Base-by-base conservation (phyloP, 2,329 filamentous ascomycete species). In the Mycogone perniciosa region DNA sequence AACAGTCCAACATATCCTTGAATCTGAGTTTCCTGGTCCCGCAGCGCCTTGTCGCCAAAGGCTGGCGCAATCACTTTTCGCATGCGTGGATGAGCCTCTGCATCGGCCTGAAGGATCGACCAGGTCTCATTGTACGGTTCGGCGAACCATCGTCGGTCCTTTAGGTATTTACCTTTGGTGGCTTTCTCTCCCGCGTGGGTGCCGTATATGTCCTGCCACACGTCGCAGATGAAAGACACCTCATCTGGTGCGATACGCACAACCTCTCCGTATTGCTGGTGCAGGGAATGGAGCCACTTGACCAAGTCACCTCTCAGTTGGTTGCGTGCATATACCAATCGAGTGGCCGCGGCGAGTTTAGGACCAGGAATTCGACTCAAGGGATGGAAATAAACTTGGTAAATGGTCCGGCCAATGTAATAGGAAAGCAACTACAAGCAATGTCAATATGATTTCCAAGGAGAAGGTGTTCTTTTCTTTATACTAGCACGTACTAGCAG, bases 201-300 rank as follows among this genome's bases (percentile, higher is more conserved):
- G 35, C 43, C 44, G 27, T 70, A 69, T 35, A 75, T 72, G 33
- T 75, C 70, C 56, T 68, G 66, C 66, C 69, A 73, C 2, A 60
- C 60, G 3, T 63, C 51, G 6, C 63, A 57, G 20, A 64, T 59
- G 57, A 74, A 77, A 2, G 72, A 70, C 3, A 78, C 66, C 56
- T 77, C 72, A 51, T 74, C 65, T 2, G 76, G 74, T 4, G 66
- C 67, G 39, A 76, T 61, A 7, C 76, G 71, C 7, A 78, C 73
- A 1, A 77, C 66, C 1, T 65, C 63, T 5, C 75, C 75, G 54
- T 74, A 74, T 38, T 61, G 54, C 5, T 62, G 55, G 57, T 74
- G 71, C 10, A 74, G 59, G 4, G 41, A 34, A 1, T 45, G 30
- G n/a, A 53, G 34, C 11, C 41, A 44, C 10, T 6, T 34, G 6